Evolutionary conservation across 2,329 filamentous ascomycete genomes (phyloP).

Genomic region (Fusarium sp.): DNA sequence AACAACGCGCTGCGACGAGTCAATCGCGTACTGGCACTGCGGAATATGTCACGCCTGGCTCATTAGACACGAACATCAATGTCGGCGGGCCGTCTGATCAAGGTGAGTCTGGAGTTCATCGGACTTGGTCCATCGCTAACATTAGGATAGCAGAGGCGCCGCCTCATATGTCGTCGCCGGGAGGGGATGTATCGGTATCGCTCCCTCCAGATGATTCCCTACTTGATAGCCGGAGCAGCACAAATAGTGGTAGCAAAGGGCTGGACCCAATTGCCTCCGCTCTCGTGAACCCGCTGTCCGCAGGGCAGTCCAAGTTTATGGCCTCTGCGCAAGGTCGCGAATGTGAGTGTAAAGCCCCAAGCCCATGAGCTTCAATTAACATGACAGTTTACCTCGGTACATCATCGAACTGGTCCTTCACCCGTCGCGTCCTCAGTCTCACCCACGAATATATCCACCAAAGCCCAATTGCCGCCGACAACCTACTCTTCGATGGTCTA

Average conservation of each 20-base stretch:
- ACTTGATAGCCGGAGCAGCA: constrained; percentile 33
- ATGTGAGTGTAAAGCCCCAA: constrained; percentile 49
- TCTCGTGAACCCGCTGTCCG: constrained; percentile 58
- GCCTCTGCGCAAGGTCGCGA: constrained; percentile 54
- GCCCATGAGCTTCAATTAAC: background rate
- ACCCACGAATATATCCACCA: constrained; percentile 60
- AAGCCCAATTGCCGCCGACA: constrained; percentile 55
- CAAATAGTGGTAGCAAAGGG: constrained; percentile 26
- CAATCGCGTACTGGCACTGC: constrained; percentile 15
- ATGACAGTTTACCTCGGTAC: constrained; percentile 63
- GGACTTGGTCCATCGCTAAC: background rate
- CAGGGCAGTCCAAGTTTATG: constrained; percentile 56
- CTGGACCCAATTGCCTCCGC: constrained; percentile 48
- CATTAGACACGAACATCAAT: constrained; percentile 38
- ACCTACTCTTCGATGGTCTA: constrained; percentile 62
- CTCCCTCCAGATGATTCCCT: constrained; percentile 28
- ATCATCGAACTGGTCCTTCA: constrained; percentile 68
- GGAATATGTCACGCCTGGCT: constrained; percentile 42
- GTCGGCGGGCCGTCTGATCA: constrained; percentile 29
- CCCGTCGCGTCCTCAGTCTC: constrained; percentile 60
- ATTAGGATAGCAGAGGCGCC: constrained; percentile 4
- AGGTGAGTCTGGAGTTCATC: background rate
- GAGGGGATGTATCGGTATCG: constrained; percentile 22
- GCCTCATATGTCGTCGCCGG: constrained; percentile 9
- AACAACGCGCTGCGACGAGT: constrained; percentile 44